These are phyloP conservation scores for Kwoniella newhampshirensis DNA, from an alignment of 768 basidiomycete genomes.

Conservation along the genomic window DNA sequence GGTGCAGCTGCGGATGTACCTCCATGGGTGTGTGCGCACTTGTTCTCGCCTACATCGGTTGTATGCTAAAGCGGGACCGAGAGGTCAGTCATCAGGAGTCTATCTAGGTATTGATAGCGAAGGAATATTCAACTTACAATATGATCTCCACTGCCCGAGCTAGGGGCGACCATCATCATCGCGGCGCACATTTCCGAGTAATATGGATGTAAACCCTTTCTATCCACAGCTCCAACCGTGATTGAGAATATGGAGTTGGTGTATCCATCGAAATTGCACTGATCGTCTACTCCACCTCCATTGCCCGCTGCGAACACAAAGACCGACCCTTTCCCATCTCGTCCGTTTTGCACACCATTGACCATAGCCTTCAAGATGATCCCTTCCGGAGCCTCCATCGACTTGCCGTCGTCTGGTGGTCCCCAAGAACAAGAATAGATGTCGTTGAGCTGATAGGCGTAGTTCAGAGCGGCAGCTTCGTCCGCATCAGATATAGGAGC, in stretches of 20 bases:
- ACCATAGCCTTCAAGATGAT: constrained; percentile 90
- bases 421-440: constrained; percentile 99
- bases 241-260: constrained; percentile 96
- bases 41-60: constrained; percentile 82
- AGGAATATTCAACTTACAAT: constrained; percentile 65
- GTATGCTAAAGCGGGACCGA: constrained; percentile 89
- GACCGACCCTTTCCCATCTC: constrained; percentile 83
- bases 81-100: no score
- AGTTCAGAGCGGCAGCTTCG: constrained; percentile 92
- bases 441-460: constrained; percentile 83
- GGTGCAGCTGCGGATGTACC: constrained; percentile 98
- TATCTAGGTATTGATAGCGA: background rate
- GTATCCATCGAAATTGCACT: constrained; percentile 99
- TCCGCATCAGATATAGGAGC: constrained; percentile 93
- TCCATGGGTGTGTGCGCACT: constrained; percentile 79
- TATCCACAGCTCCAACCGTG: constrained; percentile 92
- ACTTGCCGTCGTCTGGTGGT: constrained; percentile 87
- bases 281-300: constrained; percentile 84
- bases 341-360: constrained; percentile 87
- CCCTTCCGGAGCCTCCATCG: constrained; percentile 91
- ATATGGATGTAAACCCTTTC: constrained; percentile 88
- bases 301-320: constrained; percentile 98
- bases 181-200: constrained; percentile 98
- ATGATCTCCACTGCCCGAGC: constrained; percentile 87
- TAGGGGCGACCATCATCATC: constrained; percentile 93